Base-by-base conservation (phyloP, 2,329 filamentous ascomycete genomes). In the Alternaria arbusti region DNA sequence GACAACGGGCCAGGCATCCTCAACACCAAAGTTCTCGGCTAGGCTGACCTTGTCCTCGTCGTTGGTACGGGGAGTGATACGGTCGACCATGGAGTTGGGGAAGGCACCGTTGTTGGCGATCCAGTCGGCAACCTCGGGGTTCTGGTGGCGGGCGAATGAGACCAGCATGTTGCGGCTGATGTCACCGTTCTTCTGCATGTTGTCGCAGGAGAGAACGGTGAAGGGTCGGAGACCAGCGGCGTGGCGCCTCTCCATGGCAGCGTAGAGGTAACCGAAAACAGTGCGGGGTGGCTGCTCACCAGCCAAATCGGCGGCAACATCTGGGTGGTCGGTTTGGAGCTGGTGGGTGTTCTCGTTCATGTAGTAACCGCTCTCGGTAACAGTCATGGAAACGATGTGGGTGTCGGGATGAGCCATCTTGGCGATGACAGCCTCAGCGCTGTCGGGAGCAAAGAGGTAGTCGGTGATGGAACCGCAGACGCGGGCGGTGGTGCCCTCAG, bases 31-130 rank as follows among this genome's bases (percentile, higher is more conserved):
- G 20, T 73, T 62, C 28, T 70, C 55, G 46, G 69, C 67, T 30
- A 75, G 65, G 54, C 54, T 64, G 56, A 54, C 17, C 45, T 70
- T 71, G 64, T 75, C 71, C 32, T 64, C 67, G 10, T 73, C 70
- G 13, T 66, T 65, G 32, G 72, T 75, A 32, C 71, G 64, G 25
- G 72, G 72, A 17, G 72, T 75, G 54, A 75, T 75, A n/a, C 72
- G 68, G 67, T 75, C 72, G 7, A 75, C 72, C 72, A 75, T 75
- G 55, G 69, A 72, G 69, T 75, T 75, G 57, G 72, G 72, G 68
- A 75, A 75, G 30, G 72, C 72, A 58, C 72, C 72, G 46, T 74
- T 72, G 60, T 68, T 61, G 47, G 70, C 67, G 17, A 75, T 68
- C 72, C 72, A 75, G 32, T 64, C 63, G 30, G 72, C 72, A 25